Base-by-base conservation (phyloP, 1,284 basidiomycete genomes). In the Microbotryum silenes-acaulis region DNA sequence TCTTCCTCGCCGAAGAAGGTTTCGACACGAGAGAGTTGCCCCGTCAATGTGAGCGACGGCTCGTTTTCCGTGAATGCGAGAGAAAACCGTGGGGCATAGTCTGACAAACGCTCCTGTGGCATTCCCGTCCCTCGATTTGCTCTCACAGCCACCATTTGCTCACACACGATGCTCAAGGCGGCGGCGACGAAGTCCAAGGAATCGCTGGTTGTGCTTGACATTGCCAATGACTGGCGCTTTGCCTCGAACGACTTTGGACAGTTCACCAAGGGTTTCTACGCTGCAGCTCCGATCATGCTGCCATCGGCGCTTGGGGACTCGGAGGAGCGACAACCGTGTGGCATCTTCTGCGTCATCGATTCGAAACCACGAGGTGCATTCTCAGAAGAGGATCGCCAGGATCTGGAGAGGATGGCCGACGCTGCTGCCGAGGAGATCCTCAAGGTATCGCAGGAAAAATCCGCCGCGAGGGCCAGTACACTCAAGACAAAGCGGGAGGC, bases 261-360 rank as follows among this genome's bases (percentile, higher is more conserved):
- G 4, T 66, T 64, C 54, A n/a, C 48, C 9, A 21, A 37, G 1
- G 67, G 67, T 16, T 66, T 68, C 48, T 68, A 68, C 56, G 67
- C 67, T 8, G 64, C 67, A 1, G 57, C 61, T 4, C 67, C 67
- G 4, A 64, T 68, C 55, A 60, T 59, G 46, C 51, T 64, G 2
- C 67, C 67, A 5, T 60, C 64, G 1, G 59, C 67, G 6, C 48
- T 66, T 31, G 67, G 64, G 46, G 67, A 68, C 51, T 56, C 57
- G 10, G 59, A 29, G 16, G 59, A 48, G 0, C 16, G n/a, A 16
- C 61, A 68, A 56, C 57, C 64, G 7, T 61, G 46, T 5, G 67
- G 64, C 23, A 63, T 66, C 29, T 64, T 68, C 51, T 68, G 64
- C 52, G 46, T 68, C 5, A 56, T 68, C 53, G 67, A 65, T 48